These are phyloP conservation scores for Kwoniella sp. DNA, from an alignment of 768 basidiomycete species.

Conservation along the genomic window DNA sequence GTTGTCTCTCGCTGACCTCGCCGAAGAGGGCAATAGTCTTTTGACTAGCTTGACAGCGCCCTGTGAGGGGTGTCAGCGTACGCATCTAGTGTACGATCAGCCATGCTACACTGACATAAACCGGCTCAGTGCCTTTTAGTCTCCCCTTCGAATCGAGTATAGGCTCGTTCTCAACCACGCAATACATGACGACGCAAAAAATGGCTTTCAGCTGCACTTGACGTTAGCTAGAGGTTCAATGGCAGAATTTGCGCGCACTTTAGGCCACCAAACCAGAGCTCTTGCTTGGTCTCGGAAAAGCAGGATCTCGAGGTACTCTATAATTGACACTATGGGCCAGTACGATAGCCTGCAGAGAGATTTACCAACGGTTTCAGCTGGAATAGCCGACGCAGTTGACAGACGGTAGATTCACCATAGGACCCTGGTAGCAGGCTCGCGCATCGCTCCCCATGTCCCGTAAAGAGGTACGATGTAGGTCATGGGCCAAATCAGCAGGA, in stretches of 20 bases:
- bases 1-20: not conserved
- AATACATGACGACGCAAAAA: conserved; percentile 25
- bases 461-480: conserved; percentile 27
- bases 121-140: conserved; percentile 16
- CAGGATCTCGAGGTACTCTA: conserved; percentile 35
- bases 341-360: conserved; percentile 28
- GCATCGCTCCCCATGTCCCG: conserved; percentile 16
- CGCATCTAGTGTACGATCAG: not conserved
- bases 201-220: conserved; percentile 25
- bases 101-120: conserved; percentile 9
- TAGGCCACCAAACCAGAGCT: conserved; percentile 31
- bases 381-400: not conserved
- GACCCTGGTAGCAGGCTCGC: conserved; percentile 5
- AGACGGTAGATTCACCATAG: conserved; percentile 19
- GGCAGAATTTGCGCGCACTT: conserved; percentile 14
- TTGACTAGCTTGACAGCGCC: conserved; percentile 27
- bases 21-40: conserved; percentile 21
- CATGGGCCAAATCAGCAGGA: conserved; percentile 22
- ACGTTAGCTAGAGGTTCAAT: no score
- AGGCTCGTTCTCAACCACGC: conserved; percentile 5
- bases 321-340: conserved; percentile 21
- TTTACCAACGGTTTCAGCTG: no score
- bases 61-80: conserved; percentile 1
- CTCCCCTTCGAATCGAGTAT: conserved; percentile 7
- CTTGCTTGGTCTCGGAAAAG: conserved; percentile 26